Evolutionary conservation across 192 early-diverging fungal species (phyloP), one percentile per base, ranked within the genome.

Genomic region (Rhizophagus sp.): DNA sequence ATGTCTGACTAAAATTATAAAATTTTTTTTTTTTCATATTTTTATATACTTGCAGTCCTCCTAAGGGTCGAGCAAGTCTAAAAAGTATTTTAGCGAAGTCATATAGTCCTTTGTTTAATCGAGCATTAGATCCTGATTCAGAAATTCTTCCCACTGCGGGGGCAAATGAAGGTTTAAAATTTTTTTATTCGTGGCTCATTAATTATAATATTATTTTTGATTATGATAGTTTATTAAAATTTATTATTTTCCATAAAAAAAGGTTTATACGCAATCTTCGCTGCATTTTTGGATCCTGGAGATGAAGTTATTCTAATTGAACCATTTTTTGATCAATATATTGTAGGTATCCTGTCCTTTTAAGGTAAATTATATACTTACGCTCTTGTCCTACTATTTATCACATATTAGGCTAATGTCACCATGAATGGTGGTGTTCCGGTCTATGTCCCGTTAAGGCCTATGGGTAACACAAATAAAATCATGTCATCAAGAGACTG

Each of bases 261-360:
- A 88, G 93, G 89, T 49, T 90, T 94, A 67, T 88, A 90, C 82
- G 92, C 93, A 24, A 95, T 93, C 52, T 97, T 95, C 86, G 90
- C 92, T 15, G 91, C 90, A 25, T 96, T 95, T 73, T 82, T 98
- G 78, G 88, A 96, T 83, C 91, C 92, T 25, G 92, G 90, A 4
- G 90, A 94, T 72, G 96, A 97, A 75, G 96, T 95, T 49, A 95
- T 99, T 70, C 84, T 96, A 70, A 96, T 99, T 91, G 95, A 97
- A 86, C 97, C 97, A 3, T 97, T 94, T 81, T 99, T 97, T 86
- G 97, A 99, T 82, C 93, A 93, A 87, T 99, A 99, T 82, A 92
- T 92, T 79, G 90, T 91, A 85, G 84, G 89, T 66, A 57, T 39
- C 30, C 4, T 75, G 8, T 68, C 27, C 41, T 65, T 36, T 67